Evolutionary conservation across 2,329 filamentous ascomycete genomes (phyloP).

Genomic region (Seiridium unicorne): DNA sequence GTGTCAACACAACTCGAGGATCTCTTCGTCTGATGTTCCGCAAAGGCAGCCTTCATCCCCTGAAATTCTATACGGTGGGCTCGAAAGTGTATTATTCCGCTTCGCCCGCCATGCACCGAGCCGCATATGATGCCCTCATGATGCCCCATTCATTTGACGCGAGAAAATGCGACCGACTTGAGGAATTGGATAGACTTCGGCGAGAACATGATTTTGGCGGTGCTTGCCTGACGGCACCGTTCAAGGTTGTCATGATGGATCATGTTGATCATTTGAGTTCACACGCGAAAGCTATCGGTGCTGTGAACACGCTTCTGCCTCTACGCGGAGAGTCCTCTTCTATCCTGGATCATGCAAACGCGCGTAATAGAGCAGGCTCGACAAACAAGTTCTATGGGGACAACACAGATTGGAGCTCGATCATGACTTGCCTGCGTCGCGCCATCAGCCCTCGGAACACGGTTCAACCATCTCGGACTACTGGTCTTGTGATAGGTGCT

Average conservation of each 20-base stretch:
- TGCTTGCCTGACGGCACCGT: constrained; percentile 65
- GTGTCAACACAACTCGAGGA: constrained; percentile 53
- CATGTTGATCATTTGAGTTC: constrained; percentile 64
- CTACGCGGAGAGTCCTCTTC: constrained; percentile 51
- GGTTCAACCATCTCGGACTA: constrained; percentile 51
- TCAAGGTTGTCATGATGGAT: constrained; percentile 67
- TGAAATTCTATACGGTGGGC: constrained; percentile 69
- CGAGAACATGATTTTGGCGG: constrained; percentile 64
- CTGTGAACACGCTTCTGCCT: constrained; percentile 70
- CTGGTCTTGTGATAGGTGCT: constrained; percentile 58
- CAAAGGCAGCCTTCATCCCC: constrained; percentile 59
- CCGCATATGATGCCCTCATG: constrained; percentile 63
- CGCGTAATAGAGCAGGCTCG: constrained; percentile 59
- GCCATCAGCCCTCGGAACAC: constrained; percentile 68
- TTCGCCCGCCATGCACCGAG: constrained; percentile 71
- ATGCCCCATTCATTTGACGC: constrained; percentile 66
- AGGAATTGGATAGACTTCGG: constrained; percentile 59
- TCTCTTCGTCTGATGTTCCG: constrained; percentile 59
- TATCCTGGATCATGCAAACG: constrained; percentile 54
- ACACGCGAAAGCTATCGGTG: constrained; percentile 69
- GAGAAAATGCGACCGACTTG: constrained; percentile 57
- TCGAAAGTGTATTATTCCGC: constrained; percentile 68
- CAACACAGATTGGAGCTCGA: constrained; percentile 69
- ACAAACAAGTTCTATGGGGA: constrained; percentile 67
- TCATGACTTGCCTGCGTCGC: constrained; percentile 59